Percentiles rank a stretch among this genome's conserved stretches.
Evolutionary conservation across 768 basidiomycete genomes (phyloP).

Genomic region (Hygrocybe punicea): DNA sequence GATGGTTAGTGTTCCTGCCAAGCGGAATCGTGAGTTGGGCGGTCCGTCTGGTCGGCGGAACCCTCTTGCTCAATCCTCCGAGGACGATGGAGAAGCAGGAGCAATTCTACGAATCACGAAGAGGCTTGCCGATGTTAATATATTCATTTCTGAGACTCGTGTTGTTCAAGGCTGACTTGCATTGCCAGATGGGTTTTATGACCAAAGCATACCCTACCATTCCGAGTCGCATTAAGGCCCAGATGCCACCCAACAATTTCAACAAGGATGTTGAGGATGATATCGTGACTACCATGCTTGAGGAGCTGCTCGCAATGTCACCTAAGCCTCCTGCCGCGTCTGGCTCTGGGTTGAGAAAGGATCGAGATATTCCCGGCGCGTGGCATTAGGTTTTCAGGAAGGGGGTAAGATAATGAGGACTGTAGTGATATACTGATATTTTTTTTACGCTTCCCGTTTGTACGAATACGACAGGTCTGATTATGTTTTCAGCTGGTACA

Average conservation of each 20-base stretch:
- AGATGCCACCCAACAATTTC: conserved; percentile 42
- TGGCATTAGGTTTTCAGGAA: conserved; percentile 37
- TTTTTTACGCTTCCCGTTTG: too few species aligned
- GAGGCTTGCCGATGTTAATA: conserved; percentile 62
- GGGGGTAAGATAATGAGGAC: background rate
- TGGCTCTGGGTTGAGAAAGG: conserved; percentile 30
- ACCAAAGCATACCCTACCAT: conserved; percentile 53
- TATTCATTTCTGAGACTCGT: background rate
- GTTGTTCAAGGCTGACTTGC: conserved; percentile 5
- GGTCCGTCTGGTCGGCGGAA: conserved; percentile 25
- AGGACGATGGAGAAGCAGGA: conserved; percentile 32
- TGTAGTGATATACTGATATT: conserved; percentile 5
- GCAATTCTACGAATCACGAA: conserved; percentile 50
- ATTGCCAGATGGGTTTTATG: conserved; percentile 69
- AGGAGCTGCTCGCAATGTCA: conserved; percentile 51
- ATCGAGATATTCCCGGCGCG: conserved; percentile 42
- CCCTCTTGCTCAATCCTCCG: conserved; percentile 22
- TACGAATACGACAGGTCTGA: too few species aligned
- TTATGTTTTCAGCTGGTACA: too few species aligned
- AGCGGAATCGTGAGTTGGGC: conserved; percentile 41
- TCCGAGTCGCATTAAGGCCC: conserved; percentile 46
- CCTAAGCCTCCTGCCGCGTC: conserved; percentile 39
- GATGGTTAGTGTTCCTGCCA: conserved; percentile 55
- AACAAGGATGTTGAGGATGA: conserved; percentile 61
- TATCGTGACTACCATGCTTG: conserved; percentile 58